phyloP scores from a whole-genome alignment of 2,329 filamentous ascomycete genomes.

The Didymella exigua region DNA sequence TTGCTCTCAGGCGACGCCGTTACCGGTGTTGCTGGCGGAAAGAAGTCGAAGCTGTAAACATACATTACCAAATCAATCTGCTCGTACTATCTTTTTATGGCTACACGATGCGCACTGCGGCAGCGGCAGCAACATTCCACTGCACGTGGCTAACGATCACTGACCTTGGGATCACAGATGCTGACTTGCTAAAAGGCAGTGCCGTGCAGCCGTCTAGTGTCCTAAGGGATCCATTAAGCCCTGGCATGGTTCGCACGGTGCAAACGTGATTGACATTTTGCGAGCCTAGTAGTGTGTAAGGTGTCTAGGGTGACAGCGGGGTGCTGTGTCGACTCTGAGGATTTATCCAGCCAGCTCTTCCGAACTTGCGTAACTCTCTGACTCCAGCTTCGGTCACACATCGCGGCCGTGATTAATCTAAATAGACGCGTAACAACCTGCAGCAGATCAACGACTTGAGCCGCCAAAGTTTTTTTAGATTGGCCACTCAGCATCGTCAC shows the following conservation, averaged over 20 bases:
- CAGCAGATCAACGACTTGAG: slow-evolving; percentile 1
- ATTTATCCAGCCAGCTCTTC: background rate
- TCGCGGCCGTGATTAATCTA: background rate
- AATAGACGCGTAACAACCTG: background rate
- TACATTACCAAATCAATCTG: background rate
- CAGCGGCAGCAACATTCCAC: background rate
- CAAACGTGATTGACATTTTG: background rate
- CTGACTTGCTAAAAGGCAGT: background rate
- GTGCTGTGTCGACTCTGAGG: background rate
- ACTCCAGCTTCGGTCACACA: slow-evolving; percentile 9
- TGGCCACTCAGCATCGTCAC: background rate
- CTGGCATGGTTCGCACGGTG: background rate
- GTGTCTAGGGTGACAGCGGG: background rate
- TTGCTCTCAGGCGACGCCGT: slow-evolving; percentile 60
- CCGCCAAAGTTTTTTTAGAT: background rate
- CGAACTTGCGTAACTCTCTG: slow-evolving; percentile 1
- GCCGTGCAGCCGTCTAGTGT: background rate
- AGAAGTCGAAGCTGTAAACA: slow-evolving; percentile 60
- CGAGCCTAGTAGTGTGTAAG: background rate
- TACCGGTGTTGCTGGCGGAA: slow-evolving; percentile 63
- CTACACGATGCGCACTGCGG: background rate
- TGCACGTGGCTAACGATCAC: background rate
- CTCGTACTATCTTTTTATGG: background rate
- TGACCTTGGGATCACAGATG: background rate
- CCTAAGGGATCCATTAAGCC: background rate